Evolutionary conservation across 2,329 filamentous ascomycete genomes (phyloP).

Genomic region (Colletotrichum costaricense): DNA sequence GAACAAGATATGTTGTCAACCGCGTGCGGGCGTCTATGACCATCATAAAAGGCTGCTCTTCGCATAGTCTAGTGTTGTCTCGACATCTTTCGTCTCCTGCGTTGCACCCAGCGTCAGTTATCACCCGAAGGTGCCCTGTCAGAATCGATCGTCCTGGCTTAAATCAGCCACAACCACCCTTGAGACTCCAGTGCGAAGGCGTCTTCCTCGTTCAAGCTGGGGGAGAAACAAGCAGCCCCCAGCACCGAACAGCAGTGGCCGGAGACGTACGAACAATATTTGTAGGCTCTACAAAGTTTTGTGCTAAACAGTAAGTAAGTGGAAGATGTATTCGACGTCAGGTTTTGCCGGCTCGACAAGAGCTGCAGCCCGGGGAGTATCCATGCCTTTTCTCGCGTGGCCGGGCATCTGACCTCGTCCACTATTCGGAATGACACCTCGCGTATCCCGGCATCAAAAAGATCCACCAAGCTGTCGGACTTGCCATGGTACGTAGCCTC

Average conservation of each 20-base stretch:
- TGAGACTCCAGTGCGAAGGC: neutral
- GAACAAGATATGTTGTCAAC: slow-evolving; percentile 20
- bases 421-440: slow-evolving; percentile 17
- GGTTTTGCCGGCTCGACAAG: slow-evolving; percentile 3
- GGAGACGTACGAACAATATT: neutral
- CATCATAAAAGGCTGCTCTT: neutral
- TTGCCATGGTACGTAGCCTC: neutral
- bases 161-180: neutral
- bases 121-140: neutral
- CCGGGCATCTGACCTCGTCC: slow-evolving; percentile 3
- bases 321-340: neutral
- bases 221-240: neutral
- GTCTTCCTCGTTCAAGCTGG: neutral
- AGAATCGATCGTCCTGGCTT: neutral
- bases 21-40: neutral
- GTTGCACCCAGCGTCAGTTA: neutral
- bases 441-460: slow-evolving; percentile 3
- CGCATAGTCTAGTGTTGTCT: neutral
- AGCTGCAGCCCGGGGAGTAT: slow-evolving; percentile 19
- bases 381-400: slow-evolving; percentile 28
- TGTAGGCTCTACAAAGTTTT: neutral
- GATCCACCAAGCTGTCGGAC: neutral
- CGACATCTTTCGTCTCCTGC: neutral
- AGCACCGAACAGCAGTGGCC: neutral
- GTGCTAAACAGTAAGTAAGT: neutral